Evolutionary conservation across 208 protist genomes (phyloP).

Genomic region (Spongospora subterranea): DNA sequence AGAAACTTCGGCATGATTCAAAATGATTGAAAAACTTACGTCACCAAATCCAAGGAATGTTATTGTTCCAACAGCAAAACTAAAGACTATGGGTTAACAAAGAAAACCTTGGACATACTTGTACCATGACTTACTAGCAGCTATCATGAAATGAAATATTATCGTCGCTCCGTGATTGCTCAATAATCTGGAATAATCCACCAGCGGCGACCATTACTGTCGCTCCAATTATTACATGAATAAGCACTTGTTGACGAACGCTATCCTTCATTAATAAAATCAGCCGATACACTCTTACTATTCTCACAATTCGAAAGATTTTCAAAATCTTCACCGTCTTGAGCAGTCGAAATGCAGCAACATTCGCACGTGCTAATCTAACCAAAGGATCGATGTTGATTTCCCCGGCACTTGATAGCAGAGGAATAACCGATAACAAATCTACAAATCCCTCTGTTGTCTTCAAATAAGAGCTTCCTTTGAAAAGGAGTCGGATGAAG

Average conservation of each 20-base stretch:
- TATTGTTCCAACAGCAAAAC: neutral
- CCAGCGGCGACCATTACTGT: neutral
- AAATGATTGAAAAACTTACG: neutral
- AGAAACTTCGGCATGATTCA: neutral
- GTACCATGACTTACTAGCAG: neutral
- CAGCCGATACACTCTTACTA: slow-evolving; percentile 11
- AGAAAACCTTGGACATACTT: neutral
- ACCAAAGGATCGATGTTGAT: slow-evolving; percentile 11
- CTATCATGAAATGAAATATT: neutral
- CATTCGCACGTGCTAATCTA: neutral
- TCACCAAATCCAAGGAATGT: neutral
- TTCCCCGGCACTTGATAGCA: neutral
- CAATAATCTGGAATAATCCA: neutral
- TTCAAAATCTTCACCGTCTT: neutral
- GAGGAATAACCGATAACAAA: slow-evolving; percentile 13
- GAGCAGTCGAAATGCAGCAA: neutral
- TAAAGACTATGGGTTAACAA: neutral
- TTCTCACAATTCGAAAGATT: neutral
- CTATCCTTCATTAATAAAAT: slow-evolving; percentile 26
- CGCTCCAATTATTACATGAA: neutral
- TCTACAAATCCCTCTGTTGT: neutral
- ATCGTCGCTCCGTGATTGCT: neutral
- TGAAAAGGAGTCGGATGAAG: neutral
- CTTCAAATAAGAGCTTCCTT: neutral
- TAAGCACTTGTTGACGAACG: neutral